Percentiles rank a stretch among this genome's conserved stretches.
Conservation (phyloP, 768 basidiomycete genomes). For the Lepiota subincarnata region DNA sequence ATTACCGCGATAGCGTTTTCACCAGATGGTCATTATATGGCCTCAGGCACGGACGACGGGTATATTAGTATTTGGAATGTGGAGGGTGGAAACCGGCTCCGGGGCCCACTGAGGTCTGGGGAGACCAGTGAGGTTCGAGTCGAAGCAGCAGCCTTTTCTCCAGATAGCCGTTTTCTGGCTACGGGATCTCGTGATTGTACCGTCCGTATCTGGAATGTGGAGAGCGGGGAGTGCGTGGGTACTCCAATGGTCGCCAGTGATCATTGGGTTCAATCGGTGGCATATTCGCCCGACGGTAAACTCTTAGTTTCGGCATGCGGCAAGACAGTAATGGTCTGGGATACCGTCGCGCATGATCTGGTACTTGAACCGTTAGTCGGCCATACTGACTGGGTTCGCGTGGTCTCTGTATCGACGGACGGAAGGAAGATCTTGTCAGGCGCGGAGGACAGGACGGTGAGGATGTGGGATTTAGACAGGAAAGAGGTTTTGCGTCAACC, state of each 20-base stretch:
- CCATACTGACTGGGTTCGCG: conserved; percentile 15
- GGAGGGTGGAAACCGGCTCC: too few species aligned
- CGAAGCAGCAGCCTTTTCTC: conserved; percentile 17
- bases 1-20: too few species aligned
- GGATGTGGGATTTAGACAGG: conserved; percentile 17
- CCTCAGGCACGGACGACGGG: too few species aligned
- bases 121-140: conserved; percentile 4
- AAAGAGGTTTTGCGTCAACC: background rate
- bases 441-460: conserved; percentile 16
- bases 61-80: too few species aligned
- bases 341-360: conserved; percentile 13
- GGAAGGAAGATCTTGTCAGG: conserved; percentile 17
- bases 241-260: conserved; percentile 7
- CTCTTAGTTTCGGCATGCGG: conserved; percentile 21
- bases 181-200: conserved; percentile 20
- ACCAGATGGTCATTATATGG: too few species aligned
- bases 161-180: conserved; percentile 14
- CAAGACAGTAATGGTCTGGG: conserved; percentile 22
- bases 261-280: conserved; percentile 14
- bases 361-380: conserved; percentile 4
- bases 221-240: conserved; percentile 5
- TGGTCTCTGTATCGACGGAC: conserved; percentile 20
- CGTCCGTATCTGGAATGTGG: conserved; percentile 17
- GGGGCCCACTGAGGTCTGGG: too few species aligned
- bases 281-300: conserved; percentile 17